Base-by-base conservation (phyloP, 2,329 filamentous ascomycete genomes). In the Trichoderma asperellum region DNA sequence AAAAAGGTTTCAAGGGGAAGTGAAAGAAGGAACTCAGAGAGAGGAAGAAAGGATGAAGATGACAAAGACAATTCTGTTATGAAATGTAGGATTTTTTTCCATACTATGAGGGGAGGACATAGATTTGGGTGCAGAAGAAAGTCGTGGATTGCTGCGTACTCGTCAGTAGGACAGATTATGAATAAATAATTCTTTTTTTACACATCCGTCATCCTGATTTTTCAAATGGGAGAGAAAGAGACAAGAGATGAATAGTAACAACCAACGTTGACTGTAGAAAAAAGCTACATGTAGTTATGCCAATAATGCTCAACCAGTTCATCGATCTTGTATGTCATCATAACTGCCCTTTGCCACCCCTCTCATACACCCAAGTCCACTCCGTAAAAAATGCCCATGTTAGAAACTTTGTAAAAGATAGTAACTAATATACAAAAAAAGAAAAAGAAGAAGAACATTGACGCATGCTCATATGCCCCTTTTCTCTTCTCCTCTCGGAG, bases 151-250 rank as follows among this genome's bases (percentile, higher is more conserved):
- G 55, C 55, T 49, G 64, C 29, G 18, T 27, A 11, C 40, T 67
- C 43, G 55, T 59, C 64, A 37, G 55, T 32, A 29, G 64, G 37
- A 59, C 21, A 27, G 49, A 57, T 57, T 29, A 67, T 59, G 55
- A 59, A 37, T 27, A 67, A 58, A 67, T 49, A 67, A 67, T 59
- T 57, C 58, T 57, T 63, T 59, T 37, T 62, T 16, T 49, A 49
- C 32, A 29, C n/a, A 21, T 37, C 16, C 24, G 5, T 29, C 37
- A 3, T 21, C n/a, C 40, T 24, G 24, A 24, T 24, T 24, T 24
- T 2, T 14, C 47, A 21, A 10, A 49, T 11, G 5, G 4, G 21
- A 49, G 16, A 24, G n/a, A 7, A n/a, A 24, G 2, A 49, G n/a
- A 49, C 4, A 62, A 35, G n/a, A 12, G 24, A 3, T 24, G 3